Base-by-base conservation (phyloP, 805 yeast genomes). In the Kuraishia ogatae region DNA sequence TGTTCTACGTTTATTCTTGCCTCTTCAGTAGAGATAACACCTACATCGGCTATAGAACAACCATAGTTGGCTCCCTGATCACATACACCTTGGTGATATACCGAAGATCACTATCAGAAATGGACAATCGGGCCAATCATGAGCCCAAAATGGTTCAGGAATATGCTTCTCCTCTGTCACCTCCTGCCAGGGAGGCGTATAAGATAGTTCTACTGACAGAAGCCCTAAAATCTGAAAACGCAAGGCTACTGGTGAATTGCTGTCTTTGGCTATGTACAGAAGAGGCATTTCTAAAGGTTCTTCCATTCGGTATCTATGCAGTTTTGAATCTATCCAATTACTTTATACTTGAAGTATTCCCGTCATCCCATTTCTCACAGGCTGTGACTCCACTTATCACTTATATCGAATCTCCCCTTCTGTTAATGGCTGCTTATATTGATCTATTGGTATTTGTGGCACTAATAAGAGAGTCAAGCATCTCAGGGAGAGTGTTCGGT, bases 271-370 rank as follows among this genome's bases (percentile, higher is more conserved):
- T 68, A 26, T 61, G 64, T 10, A 72, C 78, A 0, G 60, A 64
- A 2, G 56, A 60, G 2, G 67, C 66, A 20, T 20, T 69, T n/a
- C 54, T 70, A 43, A 75, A 75, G 56, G 57, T 75, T 50, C 55
- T 70, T 26, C 78, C 79, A 1, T 75, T 74, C 59, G 66, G 69
- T n/a, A 63, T 69, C 8, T 75, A 74, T 57, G 74, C 79, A 2
- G 60, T 68, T n/a, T 61, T 75, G 54, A 75, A 75, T 56, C 58
- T 73, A 46, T 60, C 69, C 28, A 66, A 68, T 22, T 72, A 63
- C 55, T 60, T 68, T 49, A 63, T 67, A 2, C 55, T 63, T 35
- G 77, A 74, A 46, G 59, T 66, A 7, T 70, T 66, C 51, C 74
- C 77, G 1, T 55, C 59, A 1, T 62, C 62, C 15, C 61, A 63